Evolutionary conservation across 768 basidiomycete genomes (phyloP).

Genomic region (Pleurotus cornucopiae): DNA sequence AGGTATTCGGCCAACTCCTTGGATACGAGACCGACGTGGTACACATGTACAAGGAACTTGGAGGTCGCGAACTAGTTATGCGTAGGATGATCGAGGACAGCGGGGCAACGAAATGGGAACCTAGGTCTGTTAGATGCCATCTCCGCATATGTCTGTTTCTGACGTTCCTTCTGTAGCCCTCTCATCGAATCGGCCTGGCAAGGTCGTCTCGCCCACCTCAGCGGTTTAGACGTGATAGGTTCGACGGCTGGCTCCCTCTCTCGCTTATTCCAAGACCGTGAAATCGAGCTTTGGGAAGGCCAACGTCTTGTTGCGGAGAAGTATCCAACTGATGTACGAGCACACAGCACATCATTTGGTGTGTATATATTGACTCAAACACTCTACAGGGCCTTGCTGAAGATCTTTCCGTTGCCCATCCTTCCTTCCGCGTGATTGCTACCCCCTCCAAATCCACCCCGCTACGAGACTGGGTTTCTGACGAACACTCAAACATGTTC

Average conservation of each 20-base stretch:
- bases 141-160: neutral
- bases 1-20: constrained; percentile 48
- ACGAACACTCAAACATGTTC: constrained; percentile 71
- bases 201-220: constrained; percentile 54
- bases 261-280: constrained; percentile 55
- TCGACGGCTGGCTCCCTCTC: constrained; percentile 61
- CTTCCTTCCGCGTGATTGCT: constrained; percentile 56
- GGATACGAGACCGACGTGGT: constrained; percentile 59
- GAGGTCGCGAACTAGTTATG: constrained; percentile 64
- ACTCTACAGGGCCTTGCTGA: constrained; percentile 22
- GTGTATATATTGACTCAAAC: neutral
- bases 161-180: constrained; percentile 26
- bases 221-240: constrained; percentile 62
- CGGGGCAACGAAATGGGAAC: constrained; percentile 57
- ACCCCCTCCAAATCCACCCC: constrained; percentile 61
- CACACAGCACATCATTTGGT: neutral
- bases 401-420: constrained; percentile 46
- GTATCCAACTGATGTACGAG: constrained; percentile 37
- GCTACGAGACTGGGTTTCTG: constrained; percentile 66
- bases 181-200: constrained; percentile 56
- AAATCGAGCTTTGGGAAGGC: constrained; percentile 61
- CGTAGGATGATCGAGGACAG: constrained; percentile 51
- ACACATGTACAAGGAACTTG: constrained; percentile 67
- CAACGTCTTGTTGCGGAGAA: constrained; percentile 54
- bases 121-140: constrained; percentile 38